Base-by-base conservation (phyloP, 805 yeast genomes). In the Kuraishia hungarica region DNA sequence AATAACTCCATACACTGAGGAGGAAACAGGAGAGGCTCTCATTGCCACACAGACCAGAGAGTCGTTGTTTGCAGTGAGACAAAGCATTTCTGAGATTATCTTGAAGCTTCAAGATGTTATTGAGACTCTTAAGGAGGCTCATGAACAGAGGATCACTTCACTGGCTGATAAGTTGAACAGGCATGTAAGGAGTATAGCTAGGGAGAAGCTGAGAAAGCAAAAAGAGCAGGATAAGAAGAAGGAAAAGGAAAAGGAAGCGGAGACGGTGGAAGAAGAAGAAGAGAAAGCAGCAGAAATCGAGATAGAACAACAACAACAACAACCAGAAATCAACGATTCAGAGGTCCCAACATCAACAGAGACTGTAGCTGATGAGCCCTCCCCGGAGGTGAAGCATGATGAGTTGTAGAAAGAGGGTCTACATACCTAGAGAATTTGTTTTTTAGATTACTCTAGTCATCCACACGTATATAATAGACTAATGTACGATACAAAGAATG, bases 1-100 rank as follows among this genome's bases (percentile, higher is more conserved):
- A n/a, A 56, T 69, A 26, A 66, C 66, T 15, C 54, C 68, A 7
- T 59, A 67, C 46, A 63, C 63, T 29, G 62, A 62, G 22, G 64
- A 64, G 11, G 57, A 57, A 19, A 54, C 48, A 20, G 50, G 54
- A 51, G 59, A 55, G 47, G 57, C 58, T 6, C 54, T 50, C 23
- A 58, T 62, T 15, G 61, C 57, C 4, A 50, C 53, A 20, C 52
- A 54, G 22, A 51, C 59, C 7, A 65, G 62, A 39, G 67, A 64
- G 49, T 54, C 57, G 23, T 56, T 68, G 46, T 66, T 63, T 51
- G 62, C 56, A 8, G 24, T 63, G n/a, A 53, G 68, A 28, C 66
- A 66, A 53, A 55, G 54, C 1, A 53, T 68, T 7, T 46, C 56
- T 10, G 58, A 54, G 10, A 60, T 59, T 35, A 53, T 64, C n/a